Evolutionary conservation across 2,329 filamentous ascomycete species (phyloP).

Genomic region (Thielaviopsis musarum): DNA sequence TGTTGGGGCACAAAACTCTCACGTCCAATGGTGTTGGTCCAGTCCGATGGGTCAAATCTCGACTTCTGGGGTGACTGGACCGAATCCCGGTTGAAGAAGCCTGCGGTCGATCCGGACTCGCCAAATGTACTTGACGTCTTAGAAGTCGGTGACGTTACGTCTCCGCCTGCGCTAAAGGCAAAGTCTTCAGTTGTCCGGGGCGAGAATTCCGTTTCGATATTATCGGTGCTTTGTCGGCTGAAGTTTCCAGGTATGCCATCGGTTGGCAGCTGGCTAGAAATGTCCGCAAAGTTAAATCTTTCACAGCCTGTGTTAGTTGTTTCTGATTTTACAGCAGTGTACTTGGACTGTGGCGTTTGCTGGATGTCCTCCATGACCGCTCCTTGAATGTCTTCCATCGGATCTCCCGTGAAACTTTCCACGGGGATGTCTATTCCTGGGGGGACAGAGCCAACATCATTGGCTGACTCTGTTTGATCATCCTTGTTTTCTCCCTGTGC

Average conservation of each 20-base stretch:
- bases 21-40: constrained; percentile 36
- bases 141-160: not conserved
- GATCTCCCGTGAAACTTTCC: not conserved
- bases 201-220: constrained; percentile 42
- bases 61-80: constrained; percentile 4
- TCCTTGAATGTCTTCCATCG: not conserved
- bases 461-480: not conserved
- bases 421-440: not conserved
- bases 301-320: not conserved
- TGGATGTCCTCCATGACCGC: not conserved
- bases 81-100: not conserved
- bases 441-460: not conserved
- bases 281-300: constrained; percentile 7
- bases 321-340: not conserved
- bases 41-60: constrained; percentile 34
- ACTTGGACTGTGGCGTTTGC: not conserved
- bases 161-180: constrained; percentile 12
- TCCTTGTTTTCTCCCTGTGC: not conserved
- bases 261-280: constrained; percentile 6
- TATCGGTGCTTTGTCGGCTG: constrained; percentile 35
- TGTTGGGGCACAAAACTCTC: constrained; percentile 33
- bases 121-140: constrained; percentile 2
- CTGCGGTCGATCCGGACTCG: not conserved
- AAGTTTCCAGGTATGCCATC: constrained; percentile 18
- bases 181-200: constrained; percentile 6